Conservation (phyloP, 768 basidiomycete species). For the Mycena sanguinolenta region DNA sequence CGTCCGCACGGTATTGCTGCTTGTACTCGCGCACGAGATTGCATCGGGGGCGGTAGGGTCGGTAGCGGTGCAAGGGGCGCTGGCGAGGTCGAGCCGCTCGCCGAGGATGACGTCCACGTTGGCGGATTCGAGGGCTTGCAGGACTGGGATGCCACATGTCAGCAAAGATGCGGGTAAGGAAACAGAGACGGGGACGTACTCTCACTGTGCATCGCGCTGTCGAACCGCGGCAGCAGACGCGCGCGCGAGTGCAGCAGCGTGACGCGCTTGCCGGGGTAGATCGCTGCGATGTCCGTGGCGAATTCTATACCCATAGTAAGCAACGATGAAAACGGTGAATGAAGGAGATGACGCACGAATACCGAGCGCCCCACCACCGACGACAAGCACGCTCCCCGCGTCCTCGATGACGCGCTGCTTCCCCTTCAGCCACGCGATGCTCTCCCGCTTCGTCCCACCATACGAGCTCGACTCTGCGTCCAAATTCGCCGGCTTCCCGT, state of each 20-base stretch:
- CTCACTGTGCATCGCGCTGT: slow-evolving; percentile 64
- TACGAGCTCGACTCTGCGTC: slow-evolving; percentile 38
- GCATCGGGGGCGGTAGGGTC: no score
- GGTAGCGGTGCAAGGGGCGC: slow-evolving; percentile 32
- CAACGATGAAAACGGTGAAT: neutral
- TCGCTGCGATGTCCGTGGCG: slow-evolving; percentile 70
- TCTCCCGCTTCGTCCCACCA: slow-evolving; percentile 61
- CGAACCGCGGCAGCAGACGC: slow-evolving; percentile 68
- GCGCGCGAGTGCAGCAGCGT: slow-evolving; percentile 72
- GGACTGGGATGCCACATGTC: slow-evolving; percentile 43
- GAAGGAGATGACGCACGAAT: slow-evolving; percentile 70
- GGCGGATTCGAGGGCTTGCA: slow-evolving; percentile 55
- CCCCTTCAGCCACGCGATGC: slow-evolving; percentile 63
- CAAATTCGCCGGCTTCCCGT: slow-evolving; percentile 29
- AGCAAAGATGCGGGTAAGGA: no score
- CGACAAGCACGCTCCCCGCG: slow-evolving; percentile 67
- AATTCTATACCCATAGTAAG: slow-evolving; percentile 58
- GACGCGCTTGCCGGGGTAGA: slow-evolving; percentile 65
- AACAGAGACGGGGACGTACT: slow-evolving; percentile 47
- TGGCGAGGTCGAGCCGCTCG: slow-evolving; percentile 63
- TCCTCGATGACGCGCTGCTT: slow-evolving; percentile 62
- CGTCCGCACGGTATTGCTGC: slow-evolving; percentile 61
- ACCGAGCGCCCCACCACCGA: slow-evolving; percentile 82
- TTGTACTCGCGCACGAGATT: no score
- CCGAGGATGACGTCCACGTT: slow-evolving; percentile 66